These are phyloP conservation scores for Trichoderma arundinaceum DNA, from an alignment of 2,329 filamentous ascomycete genomes.

Conservation along the genomic window DNA sequence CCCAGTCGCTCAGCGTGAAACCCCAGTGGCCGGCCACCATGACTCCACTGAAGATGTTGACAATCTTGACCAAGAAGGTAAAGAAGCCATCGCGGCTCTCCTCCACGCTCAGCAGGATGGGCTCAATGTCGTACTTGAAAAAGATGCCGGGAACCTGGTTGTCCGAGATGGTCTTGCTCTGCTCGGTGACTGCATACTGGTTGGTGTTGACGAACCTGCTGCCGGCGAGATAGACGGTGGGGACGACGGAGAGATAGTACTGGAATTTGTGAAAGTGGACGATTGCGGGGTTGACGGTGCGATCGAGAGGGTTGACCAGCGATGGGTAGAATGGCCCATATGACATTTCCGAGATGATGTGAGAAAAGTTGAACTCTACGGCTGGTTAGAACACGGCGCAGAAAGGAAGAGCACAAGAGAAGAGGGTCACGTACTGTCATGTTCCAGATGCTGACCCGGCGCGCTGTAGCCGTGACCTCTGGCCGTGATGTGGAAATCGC, in stretches of 20 bases:
- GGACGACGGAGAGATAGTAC: constrained; percentile 95
- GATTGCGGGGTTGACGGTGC: constrained; percentile 78
- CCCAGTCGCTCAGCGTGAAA: constrained; percentile 84
- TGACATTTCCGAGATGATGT: constrained; percentile 93
- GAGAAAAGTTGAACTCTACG: constrained; percentile 93
- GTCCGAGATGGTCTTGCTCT: constrained; percentile 73
- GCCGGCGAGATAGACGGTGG: constrained; percentile 83
- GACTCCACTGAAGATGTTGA: constrained; percentile 90
- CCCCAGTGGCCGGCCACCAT: constrained; percentile 94
- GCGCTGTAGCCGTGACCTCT: constrained; percentile 93
- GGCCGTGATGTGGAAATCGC: constrained; percentile 97
- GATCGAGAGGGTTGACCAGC: constrained; percentile 91
- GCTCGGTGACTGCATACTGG: constrained; percentile 96
- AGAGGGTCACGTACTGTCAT: constrained; percentile 64
- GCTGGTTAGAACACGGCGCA: constrained; percentile 34
- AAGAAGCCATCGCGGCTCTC: constrained; percentile 80
- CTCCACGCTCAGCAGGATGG: constrained; percentile 83
- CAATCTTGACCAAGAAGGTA: constrained; percentile 76
- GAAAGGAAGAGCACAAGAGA: neutral
- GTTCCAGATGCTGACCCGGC: constrained; percentile 77
- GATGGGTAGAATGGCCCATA: constrained; percentile 97
- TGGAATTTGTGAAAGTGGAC: constrained; percentile 93
- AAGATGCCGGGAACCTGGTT: constrained; percentile 84
- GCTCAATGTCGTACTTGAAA: constrained; percentile 99
- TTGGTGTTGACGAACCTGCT: constrained; percentile 81